Conservation (phyloP, 768 basidiomycete species). For the Auriscalpium microsporum region DNA sequence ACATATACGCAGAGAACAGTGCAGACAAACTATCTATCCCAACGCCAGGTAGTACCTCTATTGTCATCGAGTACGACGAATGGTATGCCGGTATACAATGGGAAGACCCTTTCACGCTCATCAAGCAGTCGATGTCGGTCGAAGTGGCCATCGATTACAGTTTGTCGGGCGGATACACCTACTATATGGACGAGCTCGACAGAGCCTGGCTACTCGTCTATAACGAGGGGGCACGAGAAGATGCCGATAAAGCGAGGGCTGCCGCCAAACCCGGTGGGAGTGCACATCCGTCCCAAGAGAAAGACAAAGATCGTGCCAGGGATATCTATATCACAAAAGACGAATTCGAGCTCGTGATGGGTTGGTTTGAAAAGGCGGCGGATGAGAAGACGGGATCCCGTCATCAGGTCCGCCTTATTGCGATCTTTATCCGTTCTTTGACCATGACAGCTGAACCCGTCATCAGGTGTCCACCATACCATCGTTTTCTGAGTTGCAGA, state of each 20-base stretch:
- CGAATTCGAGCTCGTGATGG: slow-evolving; percentile 94
- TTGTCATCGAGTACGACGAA: slow-evolving; percentile 69
- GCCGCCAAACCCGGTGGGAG: slow-evolving; percentile 47
- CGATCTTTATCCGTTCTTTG: background rate
- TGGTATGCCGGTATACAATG: slow-evolving; percentile 65
- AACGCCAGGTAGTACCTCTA: slow-evolving; percentile 80
- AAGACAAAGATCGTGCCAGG: slow-evolving; percentile 61
- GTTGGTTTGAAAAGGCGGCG: slow-evolving; percentile 83
- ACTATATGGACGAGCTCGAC: slow-evolving; percentile 95
- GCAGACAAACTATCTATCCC: slow-evolving; percentile 73
- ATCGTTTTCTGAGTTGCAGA: slow-evolving; percentile 65
- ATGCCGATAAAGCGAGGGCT: slow-evolving; percentile 69
- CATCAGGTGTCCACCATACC: slow-evolving; percentile 64
- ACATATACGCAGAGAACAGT: slow-evolving; percentile 25
- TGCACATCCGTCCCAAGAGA: slow-evolving; percentile 63
- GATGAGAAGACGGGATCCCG: slow-evolving; percentile 85
- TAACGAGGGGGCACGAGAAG: slow-evolving; percentile 81
- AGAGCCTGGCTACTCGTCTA: slow-evolving; percentile 90
- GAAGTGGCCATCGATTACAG: slow-evolving; percentile 62
- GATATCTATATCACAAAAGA: slow-evolving; percentile 76
- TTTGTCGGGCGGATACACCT: slow-evolving; percentile 70
- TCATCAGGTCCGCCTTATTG: slow-evolving; percentile 61
- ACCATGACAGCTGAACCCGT: slow-evolving; percentile 35
- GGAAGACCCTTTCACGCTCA: slow-evolving; percentile 69
- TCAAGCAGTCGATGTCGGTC: slow-evolving; percentile 77